Base-by-base conservation (phyloP, 495 filamentous ascomycete genomes). In the Lophiotrema nucula region DNA sequence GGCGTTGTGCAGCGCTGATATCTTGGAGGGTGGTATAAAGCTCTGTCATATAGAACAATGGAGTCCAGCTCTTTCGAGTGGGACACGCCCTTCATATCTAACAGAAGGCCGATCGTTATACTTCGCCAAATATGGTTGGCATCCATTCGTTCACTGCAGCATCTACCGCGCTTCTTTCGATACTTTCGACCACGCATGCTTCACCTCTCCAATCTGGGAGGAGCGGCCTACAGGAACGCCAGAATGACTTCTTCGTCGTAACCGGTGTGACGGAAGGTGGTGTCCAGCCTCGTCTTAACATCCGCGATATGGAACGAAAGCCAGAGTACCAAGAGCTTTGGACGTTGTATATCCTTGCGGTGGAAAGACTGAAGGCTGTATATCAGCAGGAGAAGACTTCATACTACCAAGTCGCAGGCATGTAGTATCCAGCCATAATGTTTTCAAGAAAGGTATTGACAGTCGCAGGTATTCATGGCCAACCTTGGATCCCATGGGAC, bases 361-460 rank as follows among this genome's bases (percentile, higher is more conserved):
- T 68, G 50, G 47, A 64, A 31, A 38, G 51, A 21, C 58, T 68
- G 19, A 49, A 67, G 12, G 58, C 50, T 5, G 47, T 47, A 42
- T 11, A 44, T 2, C 68, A 70, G 31, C 51, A 45, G 18, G 44
- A 41, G 10, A 58, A 60, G 28, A 39, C 28, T 16, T 61, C 55
- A 1, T 70, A 59, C 47, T 68, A 68, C 46, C 66, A 68, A 53
- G 62, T 70, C 39, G 56, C 59, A 31, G 68, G 68, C 39, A 67
- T 18, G 54, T 48, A 4, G 42, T 19, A 13, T 28, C 18, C 3
- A 4, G 4, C 18, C 25, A 10, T 55, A 13, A 1, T 12, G n/a
- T 6, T 3, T 41, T 15, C 23, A 4, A 46, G 13, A 46, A 13
- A 21, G n/a, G 15, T 1, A 35, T 25, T 45, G 25, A 46, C 15